phyloP scores from a whole-genome alignment of 2,329 filamentous ascomycete genomes.

The Aaosphaeria pasadenensis region DNA sequence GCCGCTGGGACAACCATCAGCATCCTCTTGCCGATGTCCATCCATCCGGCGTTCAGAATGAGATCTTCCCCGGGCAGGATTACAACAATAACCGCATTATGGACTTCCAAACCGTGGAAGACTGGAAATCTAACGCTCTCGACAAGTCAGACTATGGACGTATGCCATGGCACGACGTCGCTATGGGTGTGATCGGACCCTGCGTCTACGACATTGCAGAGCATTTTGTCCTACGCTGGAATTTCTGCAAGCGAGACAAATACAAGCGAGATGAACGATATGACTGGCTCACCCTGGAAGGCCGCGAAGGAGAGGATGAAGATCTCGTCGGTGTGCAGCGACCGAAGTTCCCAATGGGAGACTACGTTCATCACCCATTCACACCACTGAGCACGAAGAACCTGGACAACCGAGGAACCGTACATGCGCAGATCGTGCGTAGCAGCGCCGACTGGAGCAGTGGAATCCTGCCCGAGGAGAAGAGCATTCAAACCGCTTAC shows the following conservation, averaged over 20 bases:
- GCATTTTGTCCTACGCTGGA: slow-evolving; percentile 93
- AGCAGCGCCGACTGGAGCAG: slow-evolving; percentile 93
- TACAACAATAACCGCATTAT: slow-evolving; percentile 97
- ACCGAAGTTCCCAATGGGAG: slow-evolving; percentile 83
- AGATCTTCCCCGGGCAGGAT: slow-evolving; percentile 93
- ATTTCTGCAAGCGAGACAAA: slow-evolving; percentile 95
- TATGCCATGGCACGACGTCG: slow-evolving; percentile 98
- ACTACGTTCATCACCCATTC: slow-evolving; percentile 79
- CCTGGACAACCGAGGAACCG: slow-evolving; percentile 59
- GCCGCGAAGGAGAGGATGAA: slow-evolving; percentile 73
- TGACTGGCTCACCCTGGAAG: slow-evolving; percentile 80
- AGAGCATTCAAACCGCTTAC: slow-evolving; percentile 86
- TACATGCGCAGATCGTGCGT: slow-evolving; percentile 81
- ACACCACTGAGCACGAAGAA: slow-evolving; percentile 66
- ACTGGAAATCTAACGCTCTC: slow-evolving; percentile 92
- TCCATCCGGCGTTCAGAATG: slow-evolving; percentile 74
- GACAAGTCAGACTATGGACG: slow-evolving; percentile 87
- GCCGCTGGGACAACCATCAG: slow-evolving; percentile 85
- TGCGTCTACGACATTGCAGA: slow-evolving; percentile 92
- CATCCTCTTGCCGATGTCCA: slow-evolving; percentile 86
- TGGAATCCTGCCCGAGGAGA: slow-evolving; percentile 73
- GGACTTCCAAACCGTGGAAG: slow-evolving; percentile 87
- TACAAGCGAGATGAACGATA: slow-evolving; percentile 85
- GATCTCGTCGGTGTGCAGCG: slow-evolving; percentile 85
- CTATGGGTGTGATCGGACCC: slow-evolving; percentile 86